These are phyloP conservation scores for Coccinonectria pachysandricola DNA, from an alignment of 2,329 filamentous ascomycete genomes.

Conservation along the genomic window DNA sequence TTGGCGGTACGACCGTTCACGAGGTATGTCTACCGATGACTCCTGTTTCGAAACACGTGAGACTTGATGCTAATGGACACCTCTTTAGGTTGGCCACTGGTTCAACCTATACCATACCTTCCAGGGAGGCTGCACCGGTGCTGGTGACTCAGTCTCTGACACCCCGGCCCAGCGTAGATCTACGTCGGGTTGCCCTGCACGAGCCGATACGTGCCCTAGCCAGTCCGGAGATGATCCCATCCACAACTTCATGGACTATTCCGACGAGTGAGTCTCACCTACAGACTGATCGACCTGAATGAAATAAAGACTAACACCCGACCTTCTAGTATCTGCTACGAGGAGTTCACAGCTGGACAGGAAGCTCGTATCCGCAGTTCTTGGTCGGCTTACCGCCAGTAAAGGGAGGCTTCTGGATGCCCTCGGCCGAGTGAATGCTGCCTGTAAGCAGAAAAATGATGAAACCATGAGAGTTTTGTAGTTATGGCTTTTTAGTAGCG, in stretches of 20 bases:
- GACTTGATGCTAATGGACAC: too few species aligned
- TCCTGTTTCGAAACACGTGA: too few species aligned
- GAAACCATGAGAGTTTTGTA: too few species aligned
- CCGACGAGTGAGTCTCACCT: slow-evolving; percentile 31
- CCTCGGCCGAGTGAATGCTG: too few species aligned
- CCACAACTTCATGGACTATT: slow-evolving; percentile 30
- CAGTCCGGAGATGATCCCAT: slow-evolving; percentile 23
- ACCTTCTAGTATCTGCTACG: slow-evolving; percentile 9
- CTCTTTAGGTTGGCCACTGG: slow-evolving; percentile 35
- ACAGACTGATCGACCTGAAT: rapidly evolving
- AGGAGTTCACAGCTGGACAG: slow-evolving; percentile 15
- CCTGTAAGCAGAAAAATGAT: too few species aligned
- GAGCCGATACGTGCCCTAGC: slow-evolving; percentile 24
- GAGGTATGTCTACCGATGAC: too few species aligned
- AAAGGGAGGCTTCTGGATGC: too few species aligned
- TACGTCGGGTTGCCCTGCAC: slow-evolving; percentile 25
- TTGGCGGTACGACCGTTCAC: slow-evolving; percentile 21
- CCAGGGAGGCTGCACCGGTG: slow-evolving; percentile 22
- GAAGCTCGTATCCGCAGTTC: slow-evolving; percentile 12
- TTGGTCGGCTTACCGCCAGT: slow-evolving; percentile 11
- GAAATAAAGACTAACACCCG: not conserved
- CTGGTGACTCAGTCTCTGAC: slow-evolving; percentile 30
- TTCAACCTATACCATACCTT: slow-evolving; percentile 33
- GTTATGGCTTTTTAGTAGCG: too few species aligned
- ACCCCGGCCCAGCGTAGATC: slow-evolving; percentile 27